Percentiles rank a stretch among this genome's conserved stretches.
Evolutionary conservation across 306 rosid species (phyloP).

Genomic region (Adenanthera pavonina): DNA sequence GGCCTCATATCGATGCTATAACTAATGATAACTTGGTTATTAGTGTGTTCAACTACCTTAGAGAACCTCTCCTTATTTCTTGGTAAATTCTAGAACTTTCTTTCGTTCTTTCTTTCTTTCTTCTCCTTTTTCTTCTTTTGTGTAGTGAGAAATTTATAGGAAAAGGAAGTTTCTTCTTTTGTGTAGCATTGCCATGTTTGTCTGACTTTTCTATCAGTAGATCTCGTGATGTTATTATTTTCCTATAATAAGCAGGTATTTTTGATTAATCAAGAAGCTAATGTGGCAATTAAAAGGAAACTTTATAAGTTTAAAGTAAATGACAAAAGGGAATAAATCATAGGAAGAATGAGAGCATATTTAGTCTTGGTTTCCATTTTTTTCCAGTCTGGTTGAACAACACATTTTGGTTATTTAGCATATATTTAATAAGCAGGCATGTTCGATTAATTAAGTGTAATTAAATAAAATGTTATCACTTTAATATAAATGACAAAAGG

Average conservation of each 20-base stretch:
- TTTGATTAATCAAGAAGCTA: conserved; percentile 19
- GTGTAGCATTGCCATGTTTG: conserved; percentile 10
- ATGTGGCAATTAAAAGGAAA: conserved; percentile 8
- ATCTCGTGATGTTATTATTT: conserved; percentile 35
- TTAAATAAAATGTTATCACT: background rate
- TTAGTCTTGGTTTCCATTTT: background rate
- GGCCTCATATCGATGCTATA: conserved; percentile 96
- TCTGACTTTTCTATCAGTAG: conserved; percentile 24
- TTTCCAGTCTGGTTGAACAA: background rate
- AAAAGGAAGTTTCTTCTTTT: background rate
- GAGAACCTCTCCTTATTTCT: conserved; percentile 88
- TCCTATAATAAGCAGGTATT: conserved; percentile 5
- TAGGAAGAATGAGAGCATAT: background rate
- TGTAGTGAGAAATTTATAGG: background rate
- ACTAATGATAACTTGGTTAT: conserved; percentile 90
- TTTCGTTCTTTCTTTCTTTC: background rate
- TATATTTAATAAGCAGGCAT: too few species aligned
- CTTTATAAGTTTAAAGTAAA: background rate
- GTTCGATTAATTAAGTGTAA: conserved; percentile 19
- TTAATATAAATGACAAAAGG: background rate
- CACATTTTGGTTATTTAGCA: background rate
- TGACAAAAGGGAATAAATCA: background rate
- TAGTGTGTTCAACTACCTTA: conserved; percentile 77
- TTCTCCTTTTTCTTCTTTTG: background rate
- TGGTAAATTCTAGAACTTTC: conserved; percentile 52